Evolutionary conservation across 2,329 filamentous ascomycete genomes (phyloP).

Genomic region (Colletotrichum filicis): DNA sequence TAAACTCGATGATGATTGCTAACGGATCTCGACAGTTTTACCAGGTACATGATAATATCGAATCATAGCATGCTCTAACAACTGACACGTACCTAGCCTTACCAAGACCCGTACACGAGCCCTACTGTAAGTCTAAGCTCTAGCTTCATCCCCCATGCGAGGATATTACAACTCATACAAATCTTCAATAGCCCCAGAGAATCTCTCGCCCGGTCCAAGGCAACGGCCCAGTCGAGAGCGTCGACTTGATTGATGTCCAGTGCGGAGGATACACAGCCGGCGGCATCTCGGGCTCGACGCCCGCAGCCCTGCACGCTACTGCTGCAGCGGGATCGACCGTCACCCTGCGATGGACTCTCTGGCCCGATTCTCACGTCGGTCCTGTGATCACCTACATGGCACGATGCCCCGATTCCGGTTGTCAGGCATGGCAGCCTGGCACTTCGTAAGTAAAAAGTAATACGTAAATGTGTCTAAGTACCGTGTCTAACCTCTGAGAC

Average conservation of each 20-base stretch:
- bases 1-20: no score
- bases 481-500: constrained; percentile 22
- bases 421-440: constrained; percentile 59
- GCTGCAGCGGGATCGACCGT: constrained; percentile 64
- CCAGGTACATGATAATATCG: no score
- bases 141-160: neutral
- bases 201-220: constrained; percentile 68
- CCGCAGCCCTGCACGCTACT: constrained; percentile 64
- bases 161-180: neutral
- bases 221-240: constrained; percentile 67
- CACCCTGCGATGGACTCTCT: constrained; percentile 65
- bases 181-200: constrained; percentile 21
- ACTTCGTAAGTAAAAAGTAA: constrained; percentile 40
- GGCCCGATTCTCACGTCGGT: constrained; percentile 62
- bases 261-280: constrained; percentile 64
- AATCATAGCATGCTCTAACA: no score
- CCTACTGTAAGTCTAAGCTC: constrained; percentile 8
- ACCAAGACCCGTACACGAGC: constrained; percentile 37
- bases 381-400: constrained; percentile 71
- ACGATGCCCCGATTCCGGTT: constrained; percentile 62
- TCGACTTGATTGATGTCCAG: constrained; percentile 64
- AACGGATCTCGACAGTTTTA: no score
- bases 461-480: constrained; percentile 37
- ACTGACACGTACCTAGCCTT: constrained; percentile 31
- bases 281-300: constrained; percentile 58